Evolutionary conservation across 1,139 yeast genomes (phyloP), one percentile per base, ranked within the genome.

Genomic region (Barnettozyma hawaiiensis): DNA sequence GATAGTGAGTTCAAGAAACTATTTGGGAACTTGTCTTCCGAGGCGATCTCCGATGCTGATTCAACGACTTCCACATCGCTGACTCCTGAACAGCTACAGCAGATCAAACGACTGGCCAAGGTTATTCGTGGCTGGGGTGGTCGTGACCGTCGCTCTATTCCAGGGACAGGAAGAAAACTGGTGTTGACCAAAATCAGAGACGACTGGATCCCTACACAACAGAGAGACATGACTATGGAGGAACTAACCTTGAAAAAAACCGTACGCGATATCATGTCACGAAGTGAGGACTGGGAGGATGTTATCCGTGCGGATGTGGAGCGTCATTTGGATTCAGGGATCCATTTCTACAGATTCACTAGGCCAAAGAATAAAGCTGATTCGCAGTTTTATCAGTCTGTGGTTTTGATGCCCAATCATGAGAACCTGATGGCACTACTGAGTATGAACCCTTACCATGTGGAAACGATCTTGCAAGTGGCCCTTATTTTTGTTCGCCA

Each of bases 71-170:
- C 73, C 10, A 60, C 69, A 0, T 77, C 82, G 24, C 71, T 77
- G 2, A 71, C 84, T 0, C 89, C 89, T 1, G 89, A 82, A 50
- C 72, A 78, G 11, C 63, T 83, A 45, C 76, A 71, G 41, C 86
- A 80, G 53, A 76, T 81, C 50, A 81, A 78, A 52, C 71, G 74
- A 47, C 51, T 83, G 50, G 78, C 83, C 10, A 71, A 78, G 46
- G 63, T 81, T 22, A 78, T 85, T 1, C 71, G 85, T 52, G 87
- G 87, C 18, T 86, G 95, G 94, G 82, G 89, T 39, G 95, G 95
- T 0, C 76, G 78, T 51, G 95, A 85, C 57, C 77, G 81, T 45
- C 64, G 83, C 40, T 67, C 78, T 11, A 76, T 85, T 6, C 71
- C 95, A 0, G 94, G 94, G 8, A 76, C 86, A 0, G 64, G 80